A percentile compares a stretch with the other conserved stretches of the same genome.
Evolutionary conservation across 805 yeast species (phyloP).

Genomic region (Yamadazyma phyllophila): DNA sequence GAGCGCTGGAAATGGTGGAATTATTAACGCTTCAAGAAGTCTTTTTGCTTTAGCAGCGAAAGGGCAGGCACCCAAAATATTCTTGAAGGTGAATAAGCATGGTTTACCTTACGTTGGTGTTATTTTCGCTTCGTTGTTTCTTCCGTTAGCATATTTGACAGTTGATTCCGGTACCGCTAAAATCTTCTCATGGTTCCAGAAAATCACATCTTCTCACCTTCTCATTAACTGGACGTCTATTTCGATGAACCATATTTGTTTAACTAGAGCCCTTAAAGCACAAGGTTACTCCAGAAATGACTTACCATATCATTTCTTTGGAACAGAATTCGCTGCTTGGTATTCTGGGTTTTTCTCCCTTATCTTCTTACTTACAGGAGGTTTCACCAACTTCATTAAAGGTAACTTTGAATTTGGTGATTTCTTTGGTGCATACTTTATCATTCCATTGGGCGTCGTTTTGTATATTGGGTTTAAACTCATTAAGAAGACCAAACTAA

Average conservation of each 20-base stretch:
- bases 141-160: conserved; percentile 34
- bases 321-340: conserved; percentile 31
- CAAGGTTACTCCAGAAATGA: conserved; percentile 17
- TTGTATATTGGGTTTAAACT: conserved; percentile 59
- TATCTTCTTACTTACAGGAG: conserved; percentile 56
- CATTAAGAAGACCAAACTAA: conserved; percentile 30
- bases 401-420: conserved; percentile 51
- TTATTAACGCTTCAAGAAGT: conserved; percentile 30
- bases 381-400: conserved; percentile 61
- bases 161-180: conserved; percentile 53
- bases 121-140: conserved; percentile 20
- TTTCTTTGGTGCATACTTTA: conserved; percentile 71
- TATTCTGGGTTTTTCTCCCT: conserved; percentile 33
- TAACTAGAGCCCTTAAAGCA: conserved; percentile 37
- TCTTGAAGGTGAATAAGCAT: conserved; percentile 25
- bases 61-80: conserved; percentile 35
- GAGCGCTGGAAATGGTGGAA: conserved; percentile 34
- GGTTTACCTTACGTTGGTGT: conserved; percentile 21
- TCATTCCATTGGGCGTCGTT: conserved; percentile 53
- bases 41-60: conserved; percentile 28
- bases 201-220: conserved; percentile 67
- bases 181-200: conserved; percentile 57
- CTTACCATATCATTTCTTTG: conserved; percentile 25
- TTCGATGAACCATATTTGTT: conserved; percentile 56
- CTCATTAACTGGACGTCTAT: conserved; percentile 59